Percentiles rank a stretch among this genome's conserved stretches.
Evolutionary conservation across 306 rosid genomes (phyloP).

Genomic region (Cucumis cinereus): DNA sequence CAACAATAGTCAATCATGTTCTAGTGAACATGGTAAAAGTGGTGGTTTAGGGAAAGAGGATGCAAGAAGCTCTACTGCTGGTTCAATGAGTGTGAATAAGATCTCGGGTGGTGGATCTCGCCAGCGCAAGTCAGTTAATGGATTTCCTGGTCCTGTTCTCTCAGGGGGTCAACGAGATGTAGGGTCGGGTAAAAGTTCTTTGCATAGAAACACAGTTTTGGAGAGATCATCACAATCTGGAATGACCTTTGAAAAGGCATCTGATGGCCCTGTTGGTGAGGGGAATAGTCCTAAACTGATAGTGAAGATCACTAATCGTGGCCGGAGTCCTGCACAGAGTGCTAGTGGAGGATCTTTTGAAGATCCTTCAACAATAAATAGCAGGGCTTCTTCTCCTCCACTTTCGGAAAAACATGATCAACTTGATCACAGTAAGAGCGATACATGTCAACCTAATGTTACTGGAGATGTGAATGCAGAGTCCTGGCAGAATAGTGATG

Average conservation of each 20-base stretch:
- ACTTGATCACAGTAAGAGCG: constrained; percentile 40
- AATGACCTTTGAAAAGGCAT: constrained; percentile 34
- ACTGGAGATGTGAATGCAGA: constrained; percentile 34
- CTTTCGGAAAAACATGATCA: constrained; percentile 46
- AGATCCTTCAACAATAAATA: constrained; percentile 29
- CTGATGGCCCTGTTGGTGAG: constrained; percentile 40
- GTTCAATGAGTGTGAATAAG: constrained; percentile 43
- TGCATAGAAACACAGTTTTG: constrained; percentile 27
- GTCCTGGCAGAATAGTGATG: constrained; percentile 35
- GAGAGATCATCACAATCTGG: constrained; percentile 37
- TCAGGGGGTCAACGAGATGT: constrained; percentile 49
- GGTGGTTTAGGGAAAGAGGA: constrained; percentile 59
- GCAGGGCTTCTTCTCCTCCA: constrained; percentile 54
- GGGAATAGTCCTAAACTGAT: constrained; percentile 45
- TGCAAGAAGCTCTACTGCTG: constrained; percentile 71
- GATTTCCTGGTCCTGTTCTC: constrained; percentile 39
- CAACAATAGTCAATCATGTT: constrained; percentile 76
- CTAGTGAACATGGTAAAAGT: constrained; percentile 57
- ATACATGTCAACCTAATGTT: constrained; percentile 28
- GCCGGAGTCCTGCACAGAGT: constrained; percentile 58
- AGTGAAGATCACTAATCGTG: constrained; percentile 54
- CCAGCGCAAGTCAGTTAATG: constrained; percentile 53
- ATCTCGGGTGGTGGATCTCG: constrained; percentile 40
- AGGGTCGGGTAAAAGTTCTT: constrained; percentile 21
- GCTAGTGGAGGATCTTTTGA: constrained; percentile 49